phyloP scores from a whole-genome alignment of 345 rosid genomes.

The Populus simonii region DNA sequence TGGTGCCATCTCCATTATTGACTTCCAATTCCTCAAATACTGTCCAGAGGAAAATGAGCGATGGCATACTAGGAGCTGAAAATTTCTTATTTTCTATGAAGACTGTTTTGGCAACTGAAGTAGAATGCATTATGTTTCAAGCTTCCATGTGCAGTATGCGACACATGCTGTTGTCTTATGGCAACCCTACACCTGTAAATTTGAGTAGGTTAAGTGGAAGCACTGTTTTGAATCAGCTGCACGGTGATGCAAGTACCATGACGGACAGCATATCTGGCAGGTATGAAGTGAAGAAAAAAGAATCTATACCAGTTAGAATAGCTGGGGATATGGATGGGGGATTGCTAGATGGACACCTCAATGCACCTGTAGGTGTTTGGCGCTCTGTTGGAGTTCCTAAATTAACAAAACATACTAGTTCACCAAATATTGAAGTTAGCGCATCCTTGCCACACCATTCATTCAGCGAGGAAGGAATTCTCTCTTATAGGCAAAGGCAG shows the following conservation, averaged over 20 bases:
- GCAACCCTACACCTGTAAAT: slow-evolving; percentile 41
- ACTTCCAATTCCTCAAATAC: slow-evolving; percentile 51
- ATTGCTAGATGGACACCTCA: slow-evolving; percentile 67
- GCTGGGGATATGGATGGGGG: slow-evolving; percentile 92
- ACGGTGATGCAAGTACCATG: slow-evolving; percentile 72
- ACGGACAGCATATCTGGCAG: slow-evolving; percentile 71
- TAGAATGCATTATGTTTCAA: slow-evolving; percentile 85
- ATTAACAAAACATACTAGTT: slow-evolving; percentile 58
- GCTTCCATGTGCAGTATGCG: slow-evolving; percentile 90
- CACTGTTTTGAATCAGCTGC: slow-evolving; percentile 56
- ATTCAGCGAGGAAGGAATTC: slow-evolving; percentile 70
- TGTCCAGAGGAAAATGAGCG: slow-evolving; percentile 46
- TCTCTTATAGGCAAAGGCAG: slow-evolving; percentile 82
- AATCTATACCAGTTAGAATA: slow-evolving; percentile 77
- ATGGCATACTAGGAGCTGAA: slow-evolving; percentile 49
- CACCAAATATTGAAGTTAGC: slow-evolving; percentile 67
- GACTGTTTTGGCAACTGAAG: slow-evolving; percentile 77
- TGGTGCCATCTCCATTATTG: slow-evolving; percentile 48
- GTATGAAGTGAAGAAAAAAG: slow-evolving; percentile 80
- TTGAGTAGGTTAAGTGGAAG: slow-evolving; percentile 60
- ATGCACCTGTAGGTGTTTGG: slow-evolving; percentile 96
- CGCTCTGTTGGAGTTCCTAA: slow-evolving; percentile 87
- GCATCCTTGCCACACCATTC: slow-evolving; percentile 68
- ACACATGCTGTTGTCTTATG: slow-evolving; percentile 55
- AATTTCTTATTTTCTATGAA: slow-evolving; percentile 50